phyloP scores from a whole-genome alignment of 2,329 filamentous ascomycete genomes.

The Graphiopsis chlorocephala region DNA sequence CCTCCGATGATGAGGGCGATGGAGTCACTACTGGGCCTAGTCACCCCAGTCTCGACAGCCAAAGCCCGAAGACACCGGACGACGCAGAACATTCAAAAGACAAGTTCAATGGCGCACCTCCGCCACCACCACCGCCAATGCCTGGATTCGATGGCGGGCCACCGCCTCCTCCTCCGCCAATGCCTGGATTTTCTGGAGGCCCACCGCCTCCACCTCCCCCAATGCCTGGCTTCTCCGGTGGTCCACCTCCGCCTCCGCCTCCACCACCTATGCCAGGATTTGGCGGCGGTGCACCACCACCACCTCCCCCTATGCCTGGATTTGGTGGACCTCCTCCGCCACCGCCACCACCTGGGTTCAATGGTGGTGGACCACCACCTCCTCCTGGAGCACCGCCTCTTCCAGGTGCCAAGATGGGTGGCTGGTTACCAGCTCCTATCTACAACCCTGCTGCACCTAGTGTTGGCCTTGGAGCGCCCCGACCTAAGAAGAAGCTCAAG shows the following conservation, averaged over 20 bases:
- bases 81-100: constrained; percentile 51
- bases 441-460: constrained; percentile 55
- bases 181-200: constrained; percentile 48
- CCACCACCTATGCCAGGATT: constrained; percentile 26
- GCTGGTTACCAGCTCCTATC: constrained; percentile 68
- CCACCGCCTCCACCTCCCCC: constrained; percentile 41
- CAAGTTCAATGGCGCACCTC: constrained; percentile 45
- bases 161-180: constrained; percentile 38
- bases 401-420: constrained; percentile 58
- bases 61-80: constrained; percentile 64
- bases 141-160: constrained; percentile 26
- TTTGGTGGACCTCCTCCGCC: constrained; percentile 46
- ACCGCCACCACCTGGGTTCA: constrained; percentile 38
- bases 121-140: constrained; percentile 32
- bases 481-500: constrained; percentile 99
- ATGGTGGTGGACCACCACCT: constrained; percentile 55
- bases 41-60: constrained; percentile 70
- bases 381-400: constrained; percentile 66
- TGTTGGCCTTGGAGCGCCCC: constrained; percentile 72
- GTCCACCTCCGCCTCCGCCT: constrained; percentile 43
- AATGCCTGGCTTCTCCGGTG: constrained; percentile 46
- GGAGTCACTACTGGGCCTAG: constrained; percentile 71
- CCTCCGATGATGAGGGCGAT: constrained; percentile 69
- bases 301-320: constrained; percentile 58
- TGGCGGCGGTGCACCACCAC: constrained; percentile 54